phyloP scores from a whole-genome alignment of 306 rosid species.

The Pyrus betulifolia region DNA sequence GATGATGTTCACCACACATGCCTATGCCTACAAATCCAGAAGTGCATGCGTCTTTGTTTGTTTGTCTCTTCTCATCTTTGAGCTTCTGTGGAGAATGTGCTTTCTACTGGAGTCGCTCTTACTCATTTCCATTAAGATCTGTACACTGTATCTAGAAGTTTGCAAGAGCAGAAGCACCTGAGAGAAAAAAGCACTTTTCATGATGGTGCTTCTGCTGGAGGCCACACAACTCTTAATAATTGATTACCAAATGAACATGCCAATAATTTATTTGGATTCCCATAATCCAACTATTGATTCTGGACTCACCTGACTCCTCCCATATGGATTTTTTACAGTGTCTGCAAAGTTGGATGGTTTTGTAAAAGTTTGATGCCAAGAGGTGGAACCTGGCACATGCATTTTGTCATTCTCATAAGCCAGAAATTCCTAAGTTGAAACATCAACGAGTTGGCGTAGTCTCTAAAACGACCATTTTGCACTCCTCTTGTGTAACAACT shows the following conservation, averaged over 20 bases:
- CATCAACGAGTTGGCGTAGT: no score
- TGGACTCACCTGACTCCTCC: neutral
- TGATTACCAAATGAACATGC: neutral
- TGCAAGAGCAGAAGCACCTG: neutral
- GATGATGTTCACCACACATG: slow-evolving; percentile 2
- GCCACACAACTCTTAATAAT: neutral
- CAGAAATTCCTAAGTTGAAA: no score
- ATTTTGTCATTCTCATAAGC: no score
- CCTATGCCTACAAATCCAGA: neutral
- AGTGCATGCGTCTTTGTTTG: neutral
- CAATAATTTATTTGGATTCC: neutral
- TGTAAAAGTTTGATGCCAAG: neutral
- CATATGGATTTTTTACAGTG: neutral
- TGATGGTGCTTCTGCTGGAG: neutral
- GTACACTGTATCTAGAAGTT: neutral
- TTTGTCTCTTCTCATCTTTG: neutral
- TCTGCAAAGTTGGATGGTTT: neutral
- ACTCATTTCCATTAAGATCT: neutral
- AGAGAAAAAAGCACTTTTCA: neutral
- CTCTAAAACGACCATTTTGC: no score
- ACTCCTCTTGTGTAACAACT: no score
- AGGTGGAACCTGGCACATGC: neutral
- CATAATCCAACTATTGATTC: neutral
- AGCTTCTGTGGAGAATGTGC: neutral
- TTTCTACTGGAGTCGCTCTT: neutral